Conservation (phyloP, 1,139 yeast genomes). For the Hyphopichia wangnamkhiaoensis region DNA sequence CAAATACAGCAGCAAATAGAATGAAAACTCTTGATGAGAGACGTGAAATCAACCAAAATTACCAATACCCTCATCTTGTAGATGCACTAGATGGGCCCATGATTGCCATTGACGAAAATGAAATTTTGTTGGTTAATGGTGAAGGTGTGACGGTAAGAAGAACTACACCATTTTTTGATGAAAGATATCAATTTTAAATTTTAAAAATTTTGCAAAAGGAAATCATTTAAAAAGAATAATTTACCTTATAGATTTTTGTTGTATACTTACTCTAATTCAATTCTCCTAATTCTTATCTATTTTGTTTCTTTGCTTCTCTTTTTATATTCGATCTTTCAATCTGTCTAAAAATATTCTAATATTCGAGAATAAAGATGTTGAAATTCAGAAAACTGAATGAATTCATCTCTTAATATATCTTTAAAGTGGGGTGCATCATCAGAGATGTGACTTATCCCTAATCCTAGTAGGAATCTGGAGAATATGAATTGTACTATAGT, state of each 20-base stretch:
- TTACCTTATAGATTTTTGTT: no score
- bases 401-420: not conserved
- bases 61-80: conserved; percentile 73
- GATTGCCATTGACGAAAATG: conserved; percentile 66
- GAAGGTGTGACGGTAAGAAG: conserved; percentile 48
- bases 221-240: no score
- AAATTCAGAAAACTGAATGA: no score
- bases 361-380: no score
- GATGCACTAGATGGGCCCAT: conserved; percentile 80
- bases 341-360: no score
- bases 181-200: conserved; percentile 1
- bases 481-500: not conserved
- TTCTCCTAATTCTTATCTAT: no score
- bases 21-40: conserved; percentile 62
- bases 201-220: no score
- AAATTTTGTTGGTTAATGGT: conserved; percentile 57
- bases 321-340: no score
- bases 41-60: conserved; percentile 65
- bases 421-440: not conserved
- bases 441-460: not conserved
- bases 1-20: conserved; percentile 8
- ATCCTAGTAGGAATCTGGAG: not conserved
- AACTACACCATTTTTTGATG: conserved; percentile 2
- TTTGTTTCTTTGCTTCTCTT: no score
- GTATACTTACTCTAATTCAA: no score